These are phyloP conservation scores for Pythium sukuiense DNA, from an alignment of 352 stramenopile species.

Conservation along the genomic window DNA sequence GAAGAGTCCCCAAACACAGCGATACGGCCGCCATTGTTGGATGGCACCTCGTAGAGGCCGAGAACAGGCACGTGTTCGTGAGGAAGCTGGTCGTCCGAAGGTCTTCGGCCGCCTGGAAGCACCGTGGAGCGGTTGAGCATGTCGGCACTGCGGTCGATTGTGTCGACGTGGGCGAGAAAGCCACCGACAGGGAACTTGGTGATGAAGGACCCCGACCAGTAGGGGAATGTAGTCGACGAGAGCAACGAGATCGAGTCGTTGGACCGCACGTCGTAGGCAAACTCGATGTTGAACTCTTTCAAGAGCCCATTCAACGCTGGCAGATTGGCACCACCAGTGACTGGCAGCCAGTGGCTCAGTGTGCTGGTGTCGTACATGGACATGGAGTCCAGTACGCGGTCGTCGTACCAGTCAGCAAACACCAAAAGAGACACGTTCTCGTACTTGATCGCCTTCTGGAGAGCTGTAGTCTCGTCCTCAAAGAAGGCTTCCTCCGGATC, in stretches of 20 bases:
- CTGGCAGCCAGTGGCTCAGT: slow-evolving; percentile 74
- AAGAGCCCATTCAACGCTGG: slow-evolving; percentile 71
- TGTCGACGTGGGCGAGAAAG: slow-evolving; percentile 60
- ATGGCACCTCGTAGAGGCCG: slow-evolving; percentile 68
- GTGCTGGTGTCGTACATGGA: slow-evolving; percentile 85
- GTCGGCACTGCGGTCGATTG: slow-evolving; percentile 49
- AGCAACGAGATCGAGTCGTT: slow-evolving; percentile 50
- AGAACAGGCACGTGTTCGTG: slow-evolving; percentile 47
- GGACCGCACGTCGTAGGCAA: slow-evolving; percentile 59
- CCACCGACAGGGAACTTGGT: slow-evolving; percentile 67
- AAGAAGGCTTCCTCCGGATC: slow-evolving; percentile 86
- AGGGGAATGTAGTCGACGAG: slow-evolving; percentile 44
- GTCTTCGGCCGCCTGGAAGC: neutral
- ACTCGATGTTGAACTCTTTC: slow-evolving; percentile 61
- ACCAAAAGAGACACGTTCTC: slow-evolving; percentile 71
- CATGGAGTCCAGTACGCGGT: slow-evolving; percentile 53
- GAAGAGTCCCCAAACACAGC: slow-evolving; percentile 75
- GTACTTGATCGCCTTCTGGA: slow-evolving; percentile 64
- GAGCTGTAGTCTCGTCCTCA: slow-evolving; percentile 51
- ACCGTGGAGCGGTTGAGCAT: slow-evolving; percentile 40
- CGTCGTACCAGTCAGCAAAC: slow-evolving; percentile 83
- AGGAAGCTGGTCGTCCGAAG: slow-evolving; percentile 27
- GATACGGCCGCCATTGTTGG: slow-evolving; percentile 59
- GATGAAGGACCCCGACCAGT: slow-evolving; percentile 64
- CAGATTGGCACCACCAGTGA: slow-evolving; percentile 77